A percentile compares a stretch with the other conserved stretches of the same genome.
Conservation (phyloP, 768 basidiomycete genomes). For the Tulasnella sp. region DNA sequence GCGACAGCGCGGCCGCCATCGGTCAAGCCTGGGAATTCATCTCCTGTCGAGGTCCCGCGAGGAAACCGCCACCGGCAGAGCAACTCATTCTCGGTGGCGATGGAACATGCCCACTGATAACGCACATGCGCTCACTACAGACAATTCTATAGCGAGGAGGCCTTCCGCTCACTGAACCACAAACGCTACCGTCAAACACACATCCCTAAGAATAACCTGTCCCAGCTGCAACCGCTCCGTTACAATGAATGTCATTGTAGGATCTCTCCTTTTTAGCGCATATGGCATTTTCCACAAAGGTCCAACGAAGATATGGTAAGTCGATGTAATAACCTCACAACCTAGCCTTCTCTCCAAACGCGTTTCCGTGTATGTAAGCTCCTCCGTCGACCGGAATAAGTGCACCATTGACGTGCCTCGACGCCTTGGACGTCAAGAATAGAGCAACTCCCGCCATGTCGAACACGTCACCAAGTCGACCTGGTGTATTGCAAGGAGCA, state of each 20-base stretch:
- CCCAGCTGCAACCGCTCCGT: neutral
- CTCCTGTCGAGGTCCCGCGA: neutral
- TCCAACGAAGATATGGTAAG: neutral
- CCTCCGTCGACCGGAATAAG: slow-evolving; percentile 78
- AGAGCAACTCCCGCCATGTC: slow-evolving; percentile 73
- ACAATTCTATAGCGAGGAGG: too few species aligned
- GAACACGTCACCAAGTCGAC: slow-evolving; percentile 63
- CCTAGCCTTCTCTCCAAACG: slow-evolving; percentile 9
- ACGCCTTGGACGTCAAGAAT: slow-evolving; percentile 71
- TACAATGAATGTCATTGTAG: neutral
- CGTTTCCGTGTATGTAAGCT: slow-evolving; percentile 16
- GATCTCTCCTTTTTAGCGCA: neutral
- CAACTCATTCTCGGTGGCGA: neutral
- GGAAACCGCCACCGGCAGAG: neutral
- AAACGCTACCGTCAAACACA: too few species aligned
- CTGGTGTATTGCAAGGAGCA: slow-evolving; percentile 43
- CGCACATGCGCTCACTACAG: too few species aligned
- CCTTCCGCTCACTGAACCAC: too few species aligned
- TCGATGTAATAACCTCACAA: neutral
- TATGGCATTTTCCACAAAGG: neutral
- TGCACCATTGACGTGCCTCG: slow-evolving; percentile 72
- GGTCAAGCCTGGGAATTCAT: neutral
- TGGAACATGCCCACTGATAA: too few species aligned
- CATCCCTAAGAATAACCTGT: too few species aligned
- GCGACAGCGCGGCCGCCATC: neutral